These are phyloP conservation scores for Backusella luteola DNA, from an alignment of 192 early-diverging fungal species.

Conservation along the genomic window DNA sequence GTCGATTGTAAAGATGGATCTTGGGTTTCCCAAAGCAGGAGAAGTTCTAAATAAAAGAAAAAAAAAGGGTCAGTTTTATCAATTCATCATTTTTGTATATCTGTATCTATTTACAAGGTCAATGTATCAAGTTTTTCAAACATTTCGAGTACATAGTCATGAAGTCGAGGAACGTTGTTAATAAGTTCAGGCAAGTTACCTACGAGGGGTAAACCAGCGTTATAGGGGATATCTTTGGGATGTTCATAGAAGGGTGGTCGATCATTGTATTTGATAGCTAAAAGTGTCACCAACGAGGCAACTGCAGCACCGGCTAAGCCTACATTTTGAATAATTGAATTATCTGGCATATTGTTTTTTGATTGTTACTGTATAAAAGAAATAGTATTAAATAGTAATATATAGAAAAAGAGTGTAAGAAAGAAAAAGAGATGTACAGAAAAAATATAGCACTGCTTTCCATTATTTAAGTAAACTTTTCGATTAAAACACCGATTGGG, in stretches of 20 bases:
- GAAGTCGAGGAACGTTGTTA: background rate
- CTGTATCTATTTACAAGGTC: background rate
- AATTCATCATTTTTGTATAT: background rate
- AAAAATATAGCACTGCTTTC: background rate
- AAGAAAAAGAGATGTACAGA: background rate
- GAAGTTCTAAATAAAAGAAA: constrained; percentile 4
- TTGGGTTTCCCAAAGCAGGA: constrained; percentile 23
- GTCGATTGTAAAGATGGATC: constrained; percentile 22
- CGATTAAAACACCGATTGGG: background rate
- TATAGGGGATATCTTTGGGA: constrained; percentile 6
- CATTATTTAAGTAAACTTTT: background rate
- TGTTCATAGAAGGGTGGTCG: constrained; percentile 23
- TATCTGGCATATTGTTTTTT: background rate
- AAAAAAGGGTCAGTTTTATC: background rate
- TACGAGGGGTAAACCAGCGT: constrained; percentile 18
- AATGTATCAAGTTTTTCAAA: constrained; percentile 24
- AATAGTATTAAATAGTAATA: background rate
- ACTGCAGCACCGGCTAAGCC: background rate
- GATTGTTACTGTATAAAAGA: background rate
- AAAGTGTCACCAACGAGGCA: background rate
- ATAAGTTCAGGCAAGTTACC: constrained; percentile 16
- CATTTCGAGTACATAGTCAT: constrained; percentile 3
- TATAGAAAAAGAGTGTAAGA: background rate
- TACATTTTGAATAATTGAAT: background rate
- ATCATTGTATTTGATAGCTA: constrained; percentile 29